Evolutionary conservation across 495 filamentous ascomycete species (phyloP), one percentile per base, ranked within the genome.

Genomic region (Monascus purpureus): DNA sequence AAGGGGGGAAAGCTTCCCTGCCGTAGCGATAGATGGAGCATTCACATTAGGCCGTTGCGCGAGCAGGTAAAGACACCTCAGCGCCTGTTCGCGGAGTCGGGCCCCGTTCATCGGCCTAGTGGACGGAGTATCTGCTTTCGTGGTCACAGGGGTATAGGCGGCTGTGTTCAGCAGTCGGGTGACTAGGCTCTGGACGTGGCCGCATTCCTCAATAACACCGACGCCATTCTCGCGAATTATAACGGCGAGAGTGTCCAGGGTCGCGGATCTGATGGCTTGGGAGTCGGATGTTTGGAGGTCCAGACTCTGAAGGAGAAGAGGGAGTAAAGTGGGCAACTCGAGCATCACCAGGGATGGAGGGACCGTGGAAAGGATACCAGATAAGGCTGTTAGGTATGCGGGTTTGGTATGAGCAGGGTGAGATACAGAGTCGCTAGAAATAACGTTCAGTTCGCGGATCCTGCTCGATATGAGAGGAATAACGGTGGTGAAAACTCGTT

Each of bases 281-380:
- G 59, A 56, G 33, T 67, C 53, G 8, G 50, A 38, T 4, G 68
- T 57, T 31, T 61, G 51, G 22, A 82, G 65, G 36, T 82, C 76
- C n/a, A 84, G 61, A 29, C 60, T 69, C 45, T 82, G 79, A 2
- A 83, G 65, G 26, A 84, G 67, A n/a, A 81, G 65, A 0, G 79
- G 75, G 4, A 75, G 56, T 13, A 83, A 56, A 12, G 60, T 61
- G 13, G 59, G 60, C 7, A 83, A 59, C 40, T 75, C 66, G 1
- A 71, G 63, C 40, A 72, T 61, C 13, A 81, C 67, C 26, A 83
- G 59, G 12, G 52, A 39, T 14, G 73, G 69, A 7, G 77, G 63
- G 17, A 77, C 65, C 36, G 68, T 67, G 34, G 64, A 63, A 24
- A 83, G 63, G 23, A 83, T 65, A 2, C 73, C 72, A 0, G 72